These are phyloP conservation scores for Trichoderma arundinaceum DNA, from an alignment of 2,329 filamentous ascomycete species.

Conservation along the genomic window DNA sequence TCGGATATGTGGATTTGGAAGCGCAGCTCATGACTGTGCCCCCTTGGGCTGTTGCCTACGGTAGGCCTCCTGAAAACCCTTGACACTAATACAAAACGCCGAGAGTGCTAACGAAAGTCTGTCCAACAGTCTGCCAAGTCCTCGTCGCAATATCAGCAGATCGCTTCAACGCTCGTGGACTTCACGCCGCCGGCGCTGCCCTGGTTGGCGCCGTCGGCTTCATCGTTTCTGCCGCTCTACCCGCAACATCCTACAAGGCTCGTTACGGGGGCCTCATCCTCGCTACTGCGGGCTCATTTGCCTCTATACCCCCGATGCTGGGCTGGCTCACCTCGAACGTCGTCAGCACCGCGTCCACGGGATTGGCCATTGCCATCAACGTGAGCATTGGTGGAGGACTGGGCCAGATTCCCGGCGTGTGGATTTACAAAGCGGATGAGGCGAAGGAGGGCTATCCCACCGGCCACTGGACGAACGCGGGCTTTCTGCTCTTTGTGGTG, in stretches of 20 bases:
- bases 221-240: conserved; percentile 67
- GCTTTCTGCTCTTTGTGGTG: conserved; percentile 62
- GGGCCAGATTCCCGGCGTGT: conserved; percentile 74
- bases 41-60: conserved; percentile 66
- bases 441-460: conserved; percentile 67
- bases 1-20: conserved; percentile 56
- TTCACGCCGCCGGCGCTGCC: conserved; percentile 52
- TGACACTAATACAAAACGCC: background rate
- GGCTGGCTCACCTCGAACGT: conserved; percentile 75
- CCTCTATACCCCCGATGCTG: conserved; percentile 70
- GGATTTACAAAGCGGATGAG: conserved; percentile 73
- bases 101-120: background rate
- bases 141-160: conserved; percentile 65
- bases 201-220: conserved; percentile 56
- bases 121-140: conserved; percentile 46
- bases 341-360: conserved; percentile 67
- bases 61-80: conserved; percentile 38
- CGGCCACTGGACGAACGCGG: conserved; percentile 71
- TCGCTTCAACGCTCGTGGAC: conserved; percentile 60
- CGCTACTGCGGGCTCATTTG: conserved; percentile 69
- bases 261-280: conserved; percentile 76
- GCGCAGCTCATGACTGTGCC: conserved; percentile 72
- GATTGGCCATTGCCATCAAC: conserved; percentile 73
- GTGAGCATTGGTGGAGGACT: conserved; percentile 69
- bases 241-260: conserved; percentile 60